phyloP scores from a whole-genome alignment of 192 early-diverging fungal genomes.

The Coemansia sp. region DNA sequence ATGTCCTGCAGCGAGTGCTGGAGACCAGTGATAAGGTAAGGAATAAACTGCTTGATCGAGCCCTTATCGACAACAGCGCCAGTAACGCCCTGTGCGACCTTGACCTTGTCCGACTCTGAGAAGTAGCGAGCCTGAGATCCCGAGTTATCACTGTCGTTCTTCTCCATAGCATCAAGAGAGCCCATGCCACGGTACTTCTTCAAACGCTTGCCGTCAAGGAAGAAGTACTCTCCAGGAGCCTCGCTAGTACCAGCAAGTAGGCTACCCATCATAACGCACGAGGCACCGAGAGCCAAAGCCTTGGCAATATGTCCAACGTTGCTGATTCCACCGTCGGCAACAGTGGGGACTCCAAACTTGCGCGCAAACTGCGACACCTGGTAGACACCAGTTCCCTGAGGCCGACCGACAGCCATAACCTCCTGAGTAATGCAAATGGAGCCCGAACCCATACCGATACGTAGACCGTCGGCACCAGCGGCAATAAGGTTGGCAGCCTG shows the following conservation, averaged over 20 bases:
- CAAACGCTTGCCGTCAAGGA: constrained; percentile 94
- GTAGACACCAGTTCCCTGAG: constrained; percentile 96
- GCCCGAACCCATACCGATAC: constrained; percentile 97
- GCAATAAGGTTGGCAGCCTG: constrained; percentile 89
- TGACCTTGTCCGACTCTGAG: constrained; percentile 94
- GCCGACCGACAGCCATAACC: constrained; percentile 98
- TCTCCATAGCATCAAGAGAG: constrained; percentile 93
- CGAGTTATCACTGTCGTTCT: constrained; percentile 63
- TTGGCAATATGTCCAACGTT: constrained; percentile 99
- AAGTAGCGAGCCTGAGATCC: constrained; percentile 91
- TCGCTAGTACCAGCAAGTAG: constrained; percentile 95
- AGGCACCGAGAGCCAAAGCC: constrained; percentile 91
- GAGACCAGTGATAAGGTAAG: constrained; percentile 90
- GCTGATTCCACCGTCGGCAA: constrained; percentile 96
- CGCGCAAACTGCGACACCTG: constrained; percentile 93
- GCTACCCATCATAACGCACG: constrained; percentile 99
- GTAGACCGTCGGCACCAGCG: constrained; percentile 93
- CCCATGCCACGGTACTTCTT: constrained; percentile 99
- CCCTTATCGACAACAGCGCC: constrained; percentile 99
- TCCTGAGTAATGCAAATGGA: constrained; percentile 99
- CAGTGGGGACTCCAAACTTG: constrained; percentile 92
- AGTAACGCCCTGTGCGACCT: constrained; percentile 98
- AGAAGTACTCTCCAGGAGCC: constrained; percentile 98
- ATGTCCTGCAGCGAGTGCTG: constrained; percentile 99
- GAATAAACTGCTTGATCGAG: constrained; percentile 89